Evolutionary conservation across 2,329 filamentous ascomycete species (phyloP).

Genomic region (Cladophialophora bantiana): DNA sequence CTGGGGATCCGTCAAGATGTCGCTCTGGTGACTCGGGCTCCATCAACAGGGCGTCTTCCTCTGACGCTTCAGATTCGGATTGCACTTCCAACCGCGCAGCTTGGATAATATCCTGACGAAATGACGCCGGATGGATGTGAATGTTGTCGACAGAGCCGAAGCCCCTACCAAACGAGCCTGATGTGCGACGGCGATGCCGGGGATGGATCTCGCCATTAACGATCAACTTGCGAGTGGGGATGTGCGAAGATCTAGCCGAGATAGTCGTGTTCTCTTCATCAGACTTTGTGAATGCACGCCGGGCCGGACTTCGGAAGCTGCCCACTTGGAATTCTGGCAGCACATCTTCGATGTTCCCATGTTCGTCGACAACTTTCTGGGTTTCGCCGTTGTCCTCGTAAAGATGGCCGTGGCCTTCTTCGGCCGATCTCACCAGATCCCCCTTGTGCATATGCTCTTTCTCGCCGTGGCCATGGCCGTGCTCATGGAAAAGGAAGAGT

Average conservation of each 20-base stretch:
- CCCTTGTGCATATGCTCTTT: constrained; percentile 57
- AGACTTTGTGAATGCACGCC: constrained; percentile 38
- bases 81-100: constrained; percentile 71
- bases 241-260: constrained; percentile 41
- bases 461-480: constrained; percentile 78
- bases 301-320: constrained; percentile 46
- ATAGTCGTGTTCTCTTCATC: constrained; percentile 43
- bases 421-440: constrained; percentile 55
- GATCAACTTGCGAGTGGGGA: constrained; percentile 42
- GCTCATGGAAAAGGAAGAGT: constrained; percentile 89
- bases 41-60: constrained; percentile 42
- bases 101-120: constrained; percentile 90
- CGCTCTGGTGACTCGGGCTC: constrained; percentile 46
- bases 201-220: constrained; percentile 41
- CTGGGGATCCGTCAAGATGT: constrained; percentile 32
- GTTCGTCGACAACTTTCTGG: constrained; percentile 59
- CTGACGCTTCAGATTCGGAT: constrained; percentile 59
- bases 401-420: constrained; percentile 61
- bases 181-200: constrained; percentile 65
- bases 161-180: constrained; percentile 65
- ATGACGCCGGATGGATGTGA: constrained; percentile 85
- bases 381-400: constrained; percentile 44
- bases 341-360: constrained; percentile 66
- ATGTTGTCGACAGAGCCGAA: constrained; percentile 70
- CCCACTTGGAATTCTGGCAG: constrained; percentile 68